Conservation (phyloP, 352 stramenopile genomes). For the Elongisporangium prolatum region DNA sequence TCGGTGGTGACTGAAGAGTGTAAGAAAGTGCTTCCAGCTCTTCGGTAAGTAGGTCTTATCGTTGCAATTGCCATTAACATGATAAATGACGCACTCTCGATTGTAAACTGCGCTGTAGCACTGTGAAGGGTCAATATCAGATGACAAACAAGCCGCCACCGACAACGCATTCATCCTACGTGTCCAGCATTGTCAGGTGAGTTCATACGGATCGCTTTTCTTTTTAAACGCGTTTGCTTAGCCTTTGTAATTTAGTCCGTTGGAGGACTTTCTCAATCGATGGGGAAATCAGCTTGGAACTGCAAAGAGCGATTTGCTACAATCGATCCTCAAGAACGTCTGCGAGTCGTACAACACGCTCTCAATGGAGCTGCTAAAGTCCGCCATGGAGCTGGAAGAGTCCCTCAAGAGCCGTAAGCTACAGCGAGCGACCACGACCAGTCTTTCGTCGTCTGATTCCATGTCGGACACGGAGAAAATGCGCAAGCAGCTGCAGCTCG, state of each 20-base stretch:
- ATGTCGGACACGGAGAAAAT: slow-evolving; percentile 86
- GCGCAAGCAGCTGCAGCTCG: slow-evolving; percentile 70
- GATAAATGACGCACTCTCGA: background rate
- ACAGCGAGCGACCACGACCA: slow-evolving; percentile 42
- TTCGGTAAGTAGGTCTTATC: slow-evolving; percentile 35
- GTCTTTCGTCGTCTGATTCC: slow-evolving; percentile 14
- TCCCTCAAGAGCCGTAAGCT: slow-evolving; percentile 87
- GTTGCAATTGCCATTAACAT: background rate
- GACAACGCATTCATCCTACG: slow-evolving; percentile 63
- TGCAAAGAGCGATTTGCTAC: slow-evolving; percentile 35
- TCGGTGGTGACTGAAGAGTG: slow-evolving; percentile 68
- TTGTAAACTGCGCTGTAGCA: slow-evolving; percentile 24
- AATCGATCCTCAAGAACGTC: slow-evolving; percentile 50
- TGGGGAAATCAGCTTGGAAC: slow-evolving; percentile 59
- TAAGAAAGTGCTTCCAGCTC: slow-evolving; percentile 82
- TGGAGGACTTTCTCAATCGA: slow-evolving; percentile 65
- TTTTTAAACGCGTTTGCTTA: slow-evolving; percentile 5
- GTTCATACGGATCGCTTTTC: background rate
- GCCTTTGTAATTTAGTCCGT: slow-evolving; percentile 29
- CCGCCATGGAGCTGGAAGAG: slow-evolving; percentile 75
- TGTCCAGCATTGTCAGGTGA: slow-evolving; percentile 70
- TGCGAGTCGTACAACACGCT: slow-evolving; percentile 57
- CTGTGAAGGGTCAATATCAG: slow-evolving; percentile 87
- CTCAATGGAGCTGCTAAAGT: slow-evolving; percentile 71
- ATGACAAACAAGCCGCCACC: slow-evolving; percentile 86